Base-by-base conservation (phyloP, 495 filamentous ascomycete species). In the Parathielavia hyrcaniae region DNA sequence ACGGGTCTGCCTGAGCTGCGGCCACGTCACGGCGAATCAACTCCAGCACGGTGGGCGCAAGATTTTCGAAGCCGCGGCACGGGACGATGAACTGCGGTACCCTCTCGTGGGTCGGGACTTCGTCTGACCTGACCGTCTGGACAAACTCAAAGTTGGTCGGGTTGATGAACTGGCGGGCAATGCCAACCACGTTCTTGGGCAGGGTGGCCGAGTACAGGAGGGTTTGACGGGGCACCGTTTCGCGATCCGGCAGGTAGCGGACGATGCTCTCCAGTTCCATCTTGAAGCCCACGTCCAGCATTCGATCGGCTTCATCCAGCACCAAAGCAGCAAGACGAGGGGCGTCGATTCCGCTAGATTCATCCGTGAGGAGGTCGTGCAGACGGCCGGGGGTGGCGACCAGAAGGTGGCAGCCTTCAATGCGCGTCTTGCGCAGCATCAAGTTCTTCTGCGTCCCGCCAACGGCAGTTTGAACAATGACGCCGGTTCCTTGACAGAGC, bases 151-250 rank as follows among this genome's bases (percentile, higher is more conserved):
- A 95, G 56, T 85, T 80, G 56, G 71, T 35, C 20, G 68, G 67
- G 62, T 76, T 68, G 41, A 79, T 75, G 68, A 74, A 73, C 16
- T 61, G 67, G 49, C 83, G 77, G 32, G 93, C 93, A 61, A 97
- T 80, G 23, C 75, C 63, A 69, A 96, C 83, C 35, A 98, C 91
- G 63, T 92, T 86, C 45, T 75, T 74, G 39, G 91, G 89, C 30
- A 98, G 83, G 16, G 93, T 98, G 19, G 93, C 93, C 5, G 95
- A 97, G 73, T 90, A 96, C 64, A 98, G 80, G 20, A 98, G 80
- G 0, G 92, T 97, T 68, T 98, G 93, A 20, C 92, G 83, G 52
- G 86, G 81, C 10, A 83, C 78, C 1, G 73, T 59, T 0, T 64
- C 51, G 11, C 78, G 78, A 34, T 79, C 64, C 7, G 93, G 93